phyloP scores from a whole-genome alignment of 2,329 filamentous ascomycete genomes.

The Fusarium algeriense region DNA sequence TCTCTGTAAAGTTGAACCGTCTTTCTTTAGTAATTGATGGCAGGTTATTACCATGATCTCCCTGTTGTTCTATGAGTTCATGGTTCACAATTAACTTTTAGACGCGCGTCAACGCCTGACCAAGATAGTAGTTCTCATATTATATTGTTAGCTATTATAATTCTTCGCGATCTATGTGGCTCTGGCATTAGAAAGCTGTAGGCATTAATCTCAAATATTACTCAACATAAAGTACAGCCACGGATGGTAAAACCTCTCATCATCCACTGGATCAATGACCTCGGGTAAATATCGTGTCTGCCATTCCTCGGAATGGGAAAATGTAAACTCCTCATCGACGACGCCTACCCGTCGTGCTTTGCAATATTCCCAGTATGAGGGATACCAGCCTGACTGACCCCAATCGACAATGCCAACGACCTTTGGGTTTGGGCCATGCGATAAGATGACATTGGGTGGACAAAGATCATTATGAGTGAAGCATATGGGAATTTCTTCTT shows the following conservation, averaged over 20 bases:
- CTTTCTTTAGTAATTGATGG: no score
- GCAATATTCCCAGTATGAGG: slow-evolving; percentile 51
- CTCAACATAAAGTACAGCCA: slow-evolving; percentile 48
- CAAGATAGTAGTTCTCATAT: no score
- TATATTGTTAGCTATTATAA: no score
- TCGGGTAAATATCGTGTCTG: slow-evolving; percentile 47
- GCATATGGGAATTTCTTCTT: slow-evolving; percentile 33
- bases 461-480: slow-evolving; percentile 47
- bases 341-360: slow-evolving; percentile 46
- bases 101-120: no score
- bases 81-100: no score
- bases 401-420: slow-evolving; percentile 48
- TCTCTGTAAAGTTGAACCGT: no score
- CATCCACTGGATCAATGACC: slow-evolving; percentile 50
- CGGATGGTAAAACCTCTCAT: slow-evolving; percentile 49
- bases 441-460: slow-evolving; percentile 45
- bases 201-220: neutral
- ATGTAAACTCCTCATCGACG: slow-evolving; percentile 36
- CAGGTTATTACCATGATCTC: no score
- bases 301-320: slow-evolving; percentile 49
- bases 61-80: no score
- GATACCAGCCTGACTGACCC: slow-evolving; percentile 51
- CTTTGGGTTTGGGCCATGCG: slow-evolving; percentile 26
- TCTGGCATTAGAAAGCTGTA: no score
- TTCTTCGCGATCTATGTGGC: no score